Base-by-base conservation (phyloP, 2,329 filamentous ascomycete species). In the Madurella mycetomatis region DNA sequence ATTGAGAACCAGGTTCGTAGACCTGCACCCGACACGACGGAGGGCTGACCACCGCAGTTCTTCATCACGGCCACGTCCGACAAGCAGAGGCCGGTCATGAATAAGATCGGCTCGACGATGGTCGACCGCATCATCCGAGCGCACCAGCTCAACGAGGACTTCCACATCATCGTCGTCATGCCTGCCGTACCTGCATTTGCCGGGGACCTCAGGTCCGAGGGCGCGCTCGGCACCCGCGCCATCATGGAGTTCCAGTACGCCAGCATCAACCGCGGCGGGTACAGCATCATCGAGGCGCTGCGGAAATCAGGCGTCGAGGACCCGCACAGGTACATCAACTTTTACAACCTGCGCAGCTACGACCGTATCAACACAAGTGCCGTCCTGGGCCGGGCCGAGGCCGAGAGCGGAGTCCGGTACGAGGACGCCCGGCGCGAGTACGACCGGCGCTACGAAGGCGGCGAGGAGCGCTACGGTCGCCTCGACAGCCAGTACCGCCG, bases 191-290 rank as follows among this genome's bases (percentile, higher is more conserved):
- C 89, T 8, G 90, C 84, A 1, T 95, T 95, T 65, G 87, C 90
- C 1, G 90, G 90, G 4, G 88, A 94, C 63, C 76, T 95, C 47
- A 82, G 87, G 64, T 79, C 79, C 0, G 86, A 92, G 49, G 85
- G 82, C 18, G 84, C 86, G 9, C 75, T 92, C 1, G 87, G 87
- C 18, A 94, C 89, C 0, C 78, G 90, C 37, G 90, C 88, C 5
- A 92, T 95, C 64, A 92, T 94, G 87, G 88, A 94, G 67, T 92
- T 87, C 69, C 89, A 94, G 67, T 92, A 94, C 71, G 78, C 83
- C 65, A 87, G 83, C 49, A 94, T 94, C 72, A 87, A 83, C 69
- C 83, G 88, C 37, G 87, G 88, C 32, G 87, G 87, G 2, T 73
- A 88, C 67, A 88, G 84, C 55, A 94, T 95, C 67, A 85, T 92